Base-by-base conservation (phyloP, 1,139 yeast species). In the Zygoascus hellenicus region DNA sequence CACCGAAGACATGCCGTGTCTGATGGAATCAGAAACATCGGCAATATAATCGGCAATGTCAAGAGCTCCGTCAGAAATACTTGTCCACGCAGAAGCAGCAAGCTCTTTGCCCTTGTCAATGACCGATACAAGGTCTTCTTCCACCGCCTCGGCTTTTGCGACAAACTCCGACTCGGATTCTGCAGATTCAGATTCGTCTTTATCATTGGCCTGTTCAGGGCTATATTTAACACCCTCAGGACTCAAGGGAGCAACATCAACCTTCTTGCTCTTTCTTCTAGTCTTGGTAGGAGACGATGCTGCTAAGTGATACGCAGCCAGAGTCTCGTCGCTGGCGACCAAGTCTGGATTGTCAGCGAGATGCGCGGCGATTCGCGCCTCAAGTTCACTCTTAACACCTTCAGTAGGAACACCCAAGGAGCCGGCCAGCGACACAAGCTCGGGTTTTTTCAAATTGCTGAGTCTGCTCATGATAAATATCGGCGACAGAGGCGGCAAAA, bases 381-480 rank as follows among this genome's bases (percentile, higher is more conserved):
- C 66, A 39, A 62, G 48, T 32, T 57, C 63, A 28, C 46, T 45
- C 50, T 62, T 59, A 41, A 55, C 42, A 11, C 64, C 63, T 9
- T 54, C 58, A 17, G 57, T 35, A 17, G 58, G 57, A 41, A 69
- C 54, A 29, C 62, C 62, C 46, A 70, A 61, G 34, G 59, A 62
- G 13, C 55, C 49, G 19, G 72, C 71, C 42, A 70, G 56, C 11
- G 60, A 59, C 46, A 65, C 63, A 46, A 70, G 60, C 32, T 63
- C 65, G 33, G 61, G 58, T 57, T 70, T 70, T 48, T 63, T 66
- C 58, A 69, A 52, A 45, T 44, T 41, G 35, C 46, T 45, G 22
- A 54, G 45, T 28, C 48, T 48, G 37, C 50, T 50, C 54, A 45
- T 49, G 26, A 22, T 22, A 5, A 22, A 22, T 22, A 22, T 22